Evolutionary conservation across 352 stramenopile genomes (phyloP).

Genomic region (Pythium angustatum): DNA sequence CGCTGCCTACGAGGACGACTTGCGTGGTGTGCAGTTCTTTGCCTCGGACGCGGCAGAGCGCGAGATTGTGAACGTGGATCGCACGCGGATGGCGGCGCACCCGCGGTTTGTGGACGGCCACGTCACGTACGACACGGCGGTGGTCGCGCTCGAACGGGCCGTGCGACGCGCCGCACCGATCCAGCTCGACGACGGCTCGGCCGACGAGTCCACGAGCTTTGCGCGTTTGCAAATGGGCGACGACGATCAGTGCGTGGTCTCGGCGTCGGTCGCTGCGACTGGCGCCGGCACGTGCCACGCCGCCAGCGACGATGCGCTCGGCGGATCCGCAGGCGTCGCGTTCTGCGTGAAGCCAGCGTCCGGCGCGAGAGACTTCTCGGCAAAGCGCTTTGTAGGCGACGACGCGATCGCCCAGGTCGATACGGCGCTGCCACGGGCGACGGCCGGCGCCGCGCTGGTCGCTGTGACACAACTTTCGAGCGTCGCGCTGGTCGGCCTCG

Average conservation of each 20-base stretch:
- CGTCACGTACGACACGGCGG: slow-evolving; percentile 20
- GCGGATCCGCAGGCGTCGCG: neutral
- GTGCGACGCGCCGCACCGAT: slow-evolving; percentile 11
- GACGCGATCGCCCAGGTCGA: slow-evolving; percentile 3
- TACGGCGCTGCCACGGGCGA: neutral
- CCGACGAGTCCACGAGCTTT: slow-evolving; percentile 4
- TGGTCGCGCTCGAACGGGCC: slow-evolving; percentile 7
- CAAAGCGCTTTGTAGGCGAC: slow-evolving; percentile 12
- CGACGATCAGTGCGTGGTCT: slow-evolving; percentile 10
- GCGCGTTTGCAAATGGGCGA: slow-evolving; percentile 17
- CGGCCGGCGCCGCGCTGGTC: slow-evolving; percentile 12
- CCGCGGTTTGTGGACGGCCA: slow-evolving; percentile 11
- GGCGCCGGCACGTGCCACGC: neutral
- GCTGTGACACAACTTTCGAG: neutral
- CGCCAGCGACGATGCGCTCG: slow-evolving; percentile 1
- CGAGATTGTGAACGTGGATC: slow-evolving; percentile 2
- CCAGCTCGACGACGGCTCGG: slow-evolving; percentile 20
- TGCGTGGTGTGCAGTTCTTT: slow-evolving; percentile 5
- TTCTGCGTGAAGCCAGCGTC: slow-evolving; percentile 3
- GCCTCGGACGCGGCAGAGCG: neutral
- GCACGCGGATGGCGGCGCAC: slow-evolving; percentile 9
- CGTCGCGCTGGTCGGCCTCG: slow-evolving; percentile 22
- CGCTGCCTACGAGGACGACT: neutral
- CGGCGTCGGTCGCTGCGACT: neutral
- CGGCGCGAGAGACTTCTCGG: neutral